Evolutionary conservation across 179 eudicot species (phyloP).

Genomic region (Drosera spatulata): DNA sequence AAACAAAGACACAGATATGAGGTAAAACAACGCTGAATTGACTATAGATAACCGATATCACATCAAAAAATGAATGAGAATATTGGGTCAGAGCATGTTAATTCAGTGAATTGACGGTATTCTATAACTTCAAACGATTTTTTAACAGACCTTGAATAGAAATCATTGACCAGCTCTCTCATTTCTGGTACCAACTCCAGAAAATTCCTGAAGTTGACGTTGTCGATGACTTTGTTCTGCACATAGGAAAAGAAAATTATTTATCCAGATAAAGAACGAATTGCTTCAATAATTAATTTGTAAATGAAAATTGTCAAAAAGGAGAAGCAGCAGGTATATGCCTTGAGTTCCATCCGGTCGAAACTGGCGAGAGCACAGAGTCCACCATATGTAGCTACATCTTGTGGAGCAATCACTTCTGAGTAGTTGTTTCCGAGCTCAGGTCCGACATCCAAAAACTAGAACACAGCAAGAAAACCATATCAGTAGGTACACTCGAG

Average conservation of each 20-base stretch:
- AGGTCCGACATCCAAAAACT: constrained; percentile 72
- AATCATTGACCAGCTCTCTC: constrained; percentile 78
- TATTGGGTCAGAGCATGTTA: no score
- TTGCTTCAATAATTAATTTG: no score
- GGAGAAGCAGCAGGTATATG: constrained; percentile 9
- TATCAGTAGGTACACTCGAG: no score
- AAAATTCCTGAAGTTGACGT: constrained; percentile 68
- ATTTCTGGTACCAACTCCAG: constrained; percentile 89
- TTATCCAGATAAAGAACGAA: no score
- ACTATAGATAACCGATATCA: no score
- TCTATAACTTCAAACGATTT: no score
- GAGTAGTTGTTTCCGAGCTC: constrained; percentile 69
- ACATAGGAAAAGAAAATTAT: not conserved
- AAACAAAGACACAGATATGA: not conserved
- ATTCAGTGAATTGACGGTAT: no score
- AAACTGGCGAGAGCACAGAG: constrained; percentile 91
- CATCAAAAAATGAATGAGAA: no score
- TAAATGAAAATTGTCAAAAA: not conserved
- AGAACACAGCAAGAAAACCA: constrained; percentile 14
- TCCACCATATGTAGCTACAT: constrained; percentile 90
- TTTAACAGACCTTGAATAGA: constrained; percentile 49
- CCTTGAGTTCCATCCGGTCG: constrained; percentile 87
- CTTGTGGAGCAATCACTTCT: constrained; percentile 86
- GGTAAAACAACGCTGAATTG: not conserved
- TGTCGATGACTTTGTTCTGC: constrained; percentile 88